Conservation (phyloP, 2,329 filamentous ascomycete species). For the Cryphonectria japonica region DNA sequence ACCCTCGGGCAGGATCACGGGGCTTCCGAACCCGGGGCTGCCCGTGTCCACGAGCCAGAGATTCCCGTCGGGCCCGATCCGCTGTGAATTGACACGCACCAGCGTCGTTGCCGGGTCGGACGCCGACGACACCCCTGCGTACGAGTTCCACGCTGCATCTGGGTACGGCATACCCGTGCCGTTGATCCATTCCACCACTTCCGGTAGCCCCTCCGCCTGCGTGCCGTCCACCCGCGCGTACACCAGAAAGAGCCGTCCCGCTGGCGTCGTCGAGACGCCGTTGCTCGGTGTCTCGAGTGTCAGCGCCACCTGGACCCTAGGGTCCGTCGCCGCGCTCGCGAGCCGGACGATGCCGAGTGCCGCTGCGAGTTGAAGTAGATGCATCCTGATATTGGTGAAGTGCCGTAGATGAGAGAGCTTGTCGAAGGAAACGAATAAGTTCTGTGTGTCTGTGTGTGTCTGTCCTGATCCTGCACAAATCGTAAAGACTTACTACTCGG, state of each 20-base stretch:
- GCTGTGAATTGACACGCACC: constrained; percentile 20
- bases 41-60: constrained; percentile 29
- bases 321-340: constrained; percentile 14
- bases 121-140: constrained; percentile 5
- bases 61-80: constrained; percentile 16
- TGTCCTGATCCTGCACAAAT: neutral
- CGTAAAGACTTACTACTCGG: neutral
- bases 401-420: neutral
- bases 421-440: neutral
- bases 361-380: neutral
- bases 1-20: constrained; percentile 21
- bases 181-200: constrained; percentile 29
- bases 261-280: constrained; percentile 20
- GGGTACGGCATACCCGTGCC: constrained; percentile 21
- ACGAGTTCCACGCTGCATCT: constrained; percentile 25
- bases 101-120: constrained; percentile 18
- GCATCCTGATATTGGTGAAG: constrained; percentile 11
- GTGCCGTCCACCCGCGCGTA: constrained; percentile 29
- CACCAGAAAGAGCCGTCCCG: constrained; percentile 26
- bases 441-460: no score
- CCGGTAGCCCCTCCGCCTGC: constrained; percentile 21
- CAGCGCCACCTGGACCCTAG: constrained; percentile 20
- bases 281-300: constrained; percentile 25
- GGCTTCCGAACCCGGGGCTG: constrained; percentile 22
- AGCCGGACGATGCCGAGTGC: neutral